These are phyloP conservation scores for Talaromyces atroroseus DNA, from an alignment of 2,329 filamentous ascomycete genomes.

Conservation along the genomic window DNA sequence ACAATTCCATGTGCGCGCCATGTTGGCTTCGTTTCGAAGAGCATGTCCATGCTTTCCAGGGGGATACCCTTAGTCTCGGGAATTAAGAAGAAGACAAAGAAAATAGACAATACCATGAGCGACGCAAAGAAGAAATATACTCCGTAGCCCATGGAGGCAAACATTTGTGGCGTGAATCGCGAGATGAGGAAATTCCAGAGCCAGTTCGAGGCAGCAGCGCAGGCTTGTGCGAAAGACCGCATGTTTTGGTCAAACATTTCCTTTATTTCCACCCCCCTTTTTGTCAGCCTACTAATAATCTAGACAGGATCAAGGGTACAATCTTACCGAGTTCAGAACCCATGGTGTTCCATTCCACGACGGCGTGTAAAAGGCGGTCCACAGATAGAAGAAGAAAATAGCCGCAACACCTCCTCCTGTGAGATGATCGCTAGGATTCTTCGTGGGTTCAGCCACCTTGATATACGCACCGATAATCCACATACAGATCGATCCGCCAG, in stretches of 20 bases:
- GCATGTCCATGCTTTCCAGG: conserved; percentile 56
- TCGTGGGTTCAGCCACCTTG: conserved; percentile 28
- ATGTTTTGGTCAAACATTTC: conserved; percentile 67
- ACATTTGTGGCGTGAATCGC: conserved; percentile 25
- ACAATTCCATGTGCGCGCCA: conserved; percentile 19
- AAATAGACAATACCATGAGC: conserved; percentile 50
- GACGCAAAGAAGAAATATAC: conserved; percentile 62
- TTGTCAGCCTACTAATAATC: too few relatives aligned
- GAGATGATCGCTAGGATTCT: conserved; percentile 20
- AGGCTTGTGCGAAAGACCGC: conserved; percentile 62
- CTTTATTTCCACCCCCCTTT: background rate
- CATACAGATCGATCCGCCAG: conserved; percentile 48
- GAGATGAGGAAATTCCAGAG: conserved; percentile 17
- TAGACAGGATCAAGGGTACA: background rate
- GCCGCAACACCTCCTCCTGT: conserved; percentile 36
- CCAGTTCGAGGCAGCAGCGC: conserved; percentile 37
- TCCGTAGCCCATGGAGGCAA: conserved; percentile 42
- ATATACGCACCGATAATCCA: conserved; percentile 36
- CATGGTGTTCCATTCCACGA: conserved; percentile 70
- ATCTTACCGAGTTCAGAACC: conserved; percentile 57
- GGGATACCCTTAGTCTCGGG: conserved; percentile 61
- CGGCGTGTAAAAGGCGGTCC: conserved; percentile 67
- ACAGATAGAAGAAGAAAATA: conserved; percentile 65
- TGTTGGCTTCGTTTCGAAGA: conserved; percentile 41
- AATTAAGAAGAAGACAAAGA: conserved; percentile 55